Evolutionary conservation across 1,284 basidiomycete genomes (phyloP).

Genomic region (Irpex rosettiformis): DNA sequence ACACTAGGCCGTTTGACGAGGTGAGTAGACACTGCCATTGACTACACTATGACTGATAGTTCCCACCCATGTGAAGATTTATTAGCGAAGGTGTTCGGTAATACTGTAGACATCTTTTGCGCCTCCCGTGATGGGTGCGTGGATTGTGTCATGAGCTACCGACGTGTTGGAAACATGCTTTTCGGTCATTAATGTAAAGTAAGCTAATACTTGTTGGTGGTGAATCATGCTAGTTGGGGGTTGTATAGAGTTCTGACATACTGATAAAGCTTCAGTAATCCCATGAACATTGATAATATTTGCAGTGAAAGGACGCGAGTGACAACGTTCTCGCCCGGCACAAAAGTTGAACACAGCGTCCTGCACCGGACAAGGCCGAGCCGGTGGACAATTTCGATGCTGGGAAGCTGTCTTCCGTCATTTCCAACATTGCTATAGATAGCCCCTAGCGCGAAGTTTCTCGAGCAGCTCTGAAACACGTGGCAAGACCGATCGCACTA

Average conservation of each 20-base stretch:
- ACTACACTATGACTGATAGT: not conserved
- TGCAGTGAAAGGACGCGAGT: not conserved
- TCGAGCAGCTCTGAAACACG: not conserved
- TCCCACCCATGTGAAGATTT: constrained; percentile 3
- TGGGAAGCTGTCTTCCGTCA: not conserved
- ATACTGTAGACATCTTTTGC: not conserved
- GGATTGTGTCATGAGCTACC: not conserved
- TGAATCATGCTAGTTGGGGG: not conserved
- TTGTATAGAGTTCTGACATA: not conserved
- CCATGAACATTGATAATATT: not conserved
- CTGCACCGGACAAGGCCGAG: not conserved
- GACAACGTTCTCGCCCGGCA: not conserved
- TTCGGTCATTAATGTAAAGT: not conserved
- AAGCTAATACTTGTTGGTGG: not conserved
- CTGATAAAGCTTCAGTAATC: not conserved
- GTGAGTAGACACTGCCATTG: constrained; percentile 34
- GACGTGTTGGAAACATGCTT: not conserved
- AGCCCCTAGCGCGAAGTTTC: not conserved
- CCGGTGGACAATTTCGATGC: not conserved
- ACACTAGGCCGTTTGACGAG: constrained; percentile 97
- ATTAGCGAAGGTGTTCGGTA: not conserved
- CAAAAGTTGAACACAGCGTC: not conserved
- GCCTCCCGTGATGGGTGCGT: not conserved
- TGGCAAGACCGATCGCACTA: not conserved
- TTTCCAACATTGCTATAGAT: not conserved